Base-by-base conservation (phyloP, 208 protist genomes). In the Novymonas esmeraldas region DNA sequence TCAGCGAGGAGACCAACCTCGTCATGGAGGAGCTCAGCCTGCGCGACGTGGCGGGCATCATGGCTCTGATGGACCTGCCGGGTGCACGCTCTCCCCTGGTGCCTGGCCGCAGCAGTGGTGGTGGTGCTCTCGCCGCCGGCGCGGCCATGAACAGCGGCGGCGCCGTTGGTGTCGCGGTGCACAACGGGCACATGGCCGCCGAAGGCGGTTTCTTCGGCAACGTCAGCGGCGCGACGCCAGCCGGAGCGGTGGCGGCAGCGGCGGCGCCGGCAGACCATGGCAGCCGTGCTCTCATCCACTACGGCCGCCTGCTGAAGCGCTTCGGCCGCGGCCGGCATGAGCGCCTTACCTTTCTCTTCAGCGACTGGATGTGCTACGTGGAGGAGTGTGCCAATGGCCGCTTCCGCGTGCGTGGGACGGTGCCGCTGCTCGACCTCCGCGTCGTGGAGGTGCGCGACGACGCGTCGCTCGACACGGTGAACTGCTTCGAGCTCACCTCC, bases 321-420 rank as follows among this genome's bases (percentile, higher is more conserved):
- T 91, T 76, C 51, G 61, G 79, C 2, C 87, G 86, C 14, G 84
- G 81, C 11, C 78, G 80, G 7, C 88, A 94, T 65, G 82, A 93
- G 49, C 81, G 87, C 6, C 73, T 96, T 1, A 49, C 88, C 58
- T 89, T 96, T 60, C 68, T 94, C 52, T 96, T 96, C 76, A 90
- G 65, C 59, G 87, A 94, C 70, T 88, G 72, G 64, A 57, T 93
- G 38, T 92, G 85, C 67, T 94, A 92, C 64, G 85, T 74, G n/a
- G 86, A 94, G 64, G 91, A 94, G 66, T 64, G 82, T n/a, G 68
- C 68, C 52, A 86, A 72, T 57, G 83, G 84, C 9, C 78, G 82
- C 1, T 71, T 94, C 64, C 80, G 78, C 6, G 75, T 92, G 46
- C 75, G 85, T n/a, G 85, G 79, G n/a, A 78, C 79, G 11, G 82